A percentile compares a stretch with the other conserved stretches of the same genome.
These are phyloP conservation scores for Pleurotus citrinopileatus DNA, from an alignment of 768 basidiomycete genomes.

Conservation along the genomic window DNA sequence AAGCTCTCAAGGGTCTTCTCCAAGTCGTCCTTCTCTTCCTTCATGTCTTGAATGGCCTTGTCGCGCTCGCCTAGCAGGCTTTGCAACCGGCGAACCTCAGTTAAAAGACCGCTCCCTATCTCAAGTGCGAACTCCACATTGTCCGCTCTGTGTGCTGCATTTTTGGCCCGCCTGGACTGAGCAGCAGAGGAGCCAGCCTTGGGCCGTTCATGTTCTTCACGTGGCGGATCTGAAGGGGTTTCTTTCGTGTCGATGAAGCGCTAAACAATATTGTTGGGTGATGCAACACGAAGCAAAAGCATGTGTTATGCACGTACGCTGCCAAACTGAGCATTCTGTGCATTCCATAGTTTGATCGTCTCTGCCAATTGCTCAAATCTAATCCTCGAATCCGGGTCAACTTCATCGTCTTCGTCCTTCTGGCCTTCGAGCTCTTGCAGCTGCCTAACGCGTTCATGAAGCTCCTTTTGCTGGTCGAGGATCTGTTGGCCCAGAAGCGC, in stretches of 20 bases:
- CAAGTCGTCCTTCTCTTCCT: slow-evolving; percentile 89
- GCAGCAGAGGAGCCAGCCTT: slow-evolving; percentile 74
- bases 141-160: slow-evolving; percentile 86
- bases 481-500: slow-evolving; percentile 93
- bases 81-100: slow-evolving; percentile 90
- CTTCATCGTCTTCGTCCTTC: slow-evolving; percentile 58
- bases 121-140: slow-evolving; percentile 98
- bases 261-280: slow-evolving; percentile 24
- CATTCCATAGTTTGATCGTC: slow-evolving; percentile 74
- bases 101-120: slow-evolving; percentile 89
- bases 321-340: slow-evolving; percentile 76
- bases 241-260: slow-evolving; percentile 41
- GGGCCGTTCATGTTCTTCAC: slow-evolving; percentile 59
- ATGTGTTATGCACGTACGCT: slow-evolving; percentile 20
- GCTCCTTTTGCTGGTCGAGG: slow-evolving; percentile 88
- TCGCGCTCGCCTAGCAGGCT: slow-evolving; percentile 89
- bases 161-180: slow-evolving; percentile 86
- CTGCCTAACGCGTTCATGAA: slow-evolving; percentile 84
- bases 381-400: slow-evolving; percentile 66
- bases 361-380: slow-evolving; percentile 77
- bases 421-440: slow-evolving; percentile 71
- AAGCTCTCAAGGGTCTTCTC: slow-evolving; percentile 77
- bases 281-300: slow-evolving; percentile 1
- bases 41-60: slow-evolving; percentile 87
- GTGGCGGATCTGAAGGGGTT: slow-evolving; percentile 53